phyloP scores from a whole-genome alignment of 306 rosid genomes.

The Gastrolobium villosum region DNA sequence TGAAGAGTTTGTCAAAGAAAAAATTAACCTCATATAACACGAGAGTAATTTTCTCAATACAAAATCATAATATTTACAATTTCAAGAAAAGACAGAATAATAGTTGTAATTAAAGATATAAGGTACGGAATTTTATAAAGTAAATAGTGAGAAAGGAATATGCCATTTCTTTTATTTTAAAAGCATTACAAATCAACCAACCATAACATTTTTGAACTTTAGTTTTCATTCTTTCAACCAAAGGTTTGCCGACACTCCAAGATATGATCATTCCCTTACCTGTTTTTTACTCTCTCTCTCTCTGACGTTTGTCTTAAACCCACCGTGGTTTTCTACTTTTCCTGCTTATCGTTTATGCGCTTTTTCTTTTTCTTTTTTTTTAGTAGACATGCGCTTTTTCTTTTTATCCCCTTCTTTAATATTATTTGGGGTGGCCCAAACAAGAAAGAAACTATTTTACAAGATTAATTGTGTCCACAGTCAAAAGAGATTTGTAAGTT shows the following conservation, averaged over 20 bases:
- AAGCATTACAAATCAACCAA: not conserved
- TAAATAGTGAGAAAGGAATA: not conserved
- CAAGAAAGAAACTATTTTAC: not conserved
- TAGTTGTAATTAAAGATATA: conserved; percentile 1
- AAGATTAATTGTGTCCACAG: not conserved
- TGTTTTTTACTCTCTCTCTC: not conserved
- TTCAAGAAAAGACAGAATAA: conserved; percentile 6
- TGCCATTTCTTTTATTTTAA: not conserved
- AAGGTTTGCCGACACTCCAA: conserved; percentile 56
- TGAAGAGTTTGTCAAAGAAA: too few species aligned
- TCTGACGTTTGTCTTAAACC: not conserved
- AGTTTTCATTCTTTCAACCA: conserved; percentile 29
- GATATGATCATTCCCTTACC: not conserved
- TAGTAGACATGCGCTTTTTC: not conserved
- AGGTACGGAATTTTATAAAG: not conserved
- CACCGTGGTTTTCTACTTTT: not conserved
- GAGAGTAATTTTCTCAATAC: too few species aligned
- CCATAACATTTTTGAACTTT: conserved; percentile 21
- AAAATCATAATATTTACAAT: not conserved
- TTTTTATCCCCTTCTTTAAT: not conserved
- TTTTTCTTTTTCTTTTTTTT: not conserved
- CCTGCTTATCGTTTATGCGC: not conserved
- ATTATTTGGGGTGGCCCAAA: conserved; percentile 21
- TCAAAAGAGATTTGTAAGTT: not conserved
- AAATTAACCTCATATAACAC: too few species aligned